These are phyloP conservation scores for Epichloe brachyelytri DNA, from an alignment of 2,329 filamentous ascomycete species.

Conservation along the genomic window DNA sequence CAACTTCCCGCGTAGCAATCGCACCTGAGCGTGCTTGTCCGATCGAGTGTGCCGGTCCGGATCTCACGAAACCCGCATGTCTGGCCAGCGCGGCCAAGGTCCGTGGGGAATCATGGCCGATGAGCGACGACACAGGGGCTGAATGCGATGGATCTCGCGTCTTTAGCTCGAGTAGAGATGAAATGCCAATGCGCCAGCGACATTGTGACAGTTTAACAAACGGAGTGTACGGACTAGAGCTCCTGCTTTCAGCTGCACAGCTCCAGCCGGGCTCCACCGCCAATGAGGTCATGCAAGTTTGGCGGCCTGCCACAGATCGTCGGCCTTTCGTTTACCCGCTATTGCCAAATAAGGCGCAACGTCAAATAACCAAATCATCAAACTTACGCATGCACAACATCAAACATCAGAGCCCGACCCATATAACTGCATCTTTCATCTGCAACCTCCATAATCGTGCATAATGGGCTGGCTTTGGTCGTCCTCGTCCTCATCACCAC, in stretches of 20 bases:
- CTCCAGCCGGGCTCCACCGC: neutral
- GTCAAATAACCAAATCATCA: no score
- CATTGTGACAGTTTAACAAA: neutral
- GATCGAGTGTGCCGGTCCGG: neutral
- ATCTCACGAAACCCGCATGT: neutral
- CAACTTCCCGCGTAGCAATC: neutral
- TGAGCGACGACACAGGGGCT: neutral
- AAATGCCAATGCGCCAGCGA: neutral
- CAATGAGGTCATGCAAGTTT: conserved; percentile 10
- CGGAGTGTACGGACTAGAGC: neutral
- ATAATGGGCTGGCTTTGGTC: conserved; percentile 53
- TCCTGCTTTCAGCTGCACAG: neutral
- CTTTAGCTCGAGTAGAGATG: neutral
- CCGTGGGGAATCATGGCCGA: conserved; percentile 17
- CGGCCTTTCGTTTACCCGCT: conserved; percentile 1
- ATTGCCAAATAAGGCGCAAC: neutral
- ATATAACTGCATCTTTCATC: neutral
- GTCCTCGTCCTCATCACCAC: conserved; percentile 19
- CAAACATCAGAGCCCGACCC: neutral
- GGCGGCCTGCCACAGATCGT: neutral
- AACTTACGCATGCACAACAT: no score
- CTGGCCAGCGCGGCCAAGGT: conserved; percentile 13
- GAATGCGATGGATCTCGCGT: neutral
- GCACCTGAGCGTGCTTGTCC: neutral
- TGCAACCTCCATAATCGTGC: neutral